These are phyloP conservation scores for Selaginella tamariscina DNA, from an alignment of 75 land plant species.

Conservation along the genomic window DNA sequence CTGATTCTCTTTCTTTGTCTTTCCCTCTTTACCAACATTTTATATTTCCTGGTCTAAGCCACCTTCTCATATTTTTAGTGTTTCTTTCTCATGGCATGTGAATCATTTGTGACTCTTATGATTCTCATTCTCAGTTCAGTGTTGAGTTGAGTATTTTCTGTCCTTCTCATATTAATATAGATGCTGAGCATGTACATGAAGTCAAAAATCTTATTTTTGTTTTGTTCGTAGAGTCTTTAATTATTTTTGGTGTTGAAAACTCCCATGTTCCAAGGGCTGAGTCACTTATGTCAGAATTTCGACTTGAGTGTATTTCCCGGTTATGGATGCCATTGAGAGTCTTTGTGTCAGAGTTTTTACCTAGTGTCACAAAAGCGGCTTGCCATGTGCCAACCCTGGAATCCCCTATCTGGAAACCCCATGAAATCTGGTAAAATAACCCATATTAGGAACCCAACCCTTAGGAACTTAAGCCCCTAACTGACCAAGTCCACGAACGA, in stretches of 20 bases:
- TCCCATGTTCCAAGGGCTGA: background rate
- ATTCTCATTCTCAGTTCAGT: background rate
- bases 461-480: too few relatives aligned
- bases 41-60: background rate
- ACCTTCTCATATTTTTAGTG: constrained; percentile 1
- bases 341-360: background rate
- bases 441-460: too few relatives aligned
- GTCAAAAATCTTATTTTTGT: background rate
- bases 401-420: too few relatives aligned
- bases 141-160: too few relatives aligned
- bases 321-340: background rate
- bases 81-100: background rate
- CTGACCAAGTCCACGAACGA: too few relatives aligned
- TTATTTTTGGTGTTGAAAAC: background rate
- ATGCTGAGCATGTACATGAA: background rate
- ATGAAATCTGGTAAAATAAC: too few relatives aligned
- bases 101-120: background rate
- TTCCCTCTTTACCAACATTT: background rate
- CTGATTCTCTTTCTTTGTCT: background rate
- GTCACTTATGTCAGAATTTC: background rate
- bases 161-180: background rate
- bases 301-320: background rate
- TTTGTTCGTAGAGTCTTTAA: background rate
- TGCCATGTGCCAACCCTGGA: too few relatives aligned
- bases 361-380: too few relatives aligned